phyloP scores from a whole-genome alignment of 2,329 filamentous ascomycete species.

The Cadophora gregata region DNA sequence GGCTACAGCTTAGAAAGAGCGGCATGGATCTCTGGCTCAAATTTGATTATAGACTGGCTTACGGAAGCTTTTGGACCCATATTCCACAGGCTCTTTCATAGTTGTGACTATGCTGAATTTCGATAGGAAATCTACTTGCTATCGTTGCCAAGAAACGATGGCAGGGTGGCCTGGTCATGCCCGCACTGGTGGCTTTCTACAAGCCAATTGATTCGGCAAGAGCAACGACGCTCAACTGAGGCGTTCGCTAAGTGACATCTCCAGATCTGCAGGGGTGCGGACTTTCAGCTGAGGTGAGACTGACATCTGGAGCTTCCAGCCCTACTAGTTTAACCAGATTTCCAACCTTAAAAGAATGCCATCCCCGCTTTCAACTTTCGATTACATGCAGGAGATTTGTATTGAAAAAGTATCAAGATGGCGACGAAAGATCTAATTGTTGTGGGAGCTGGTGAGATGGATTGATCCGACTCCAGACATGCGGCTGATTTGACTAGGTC shows the following conservation, averaged over 20 bases:
- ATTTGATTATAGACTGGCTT: no score
- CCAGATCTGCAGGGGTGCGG: background rate
- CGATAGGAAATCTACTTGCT: no score
- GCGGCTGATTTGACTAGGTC: slow-evolving; percentile 14
- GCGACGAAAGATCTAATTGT: slow-evolving; percentile 11
- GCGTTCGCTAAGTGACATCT: background rate
- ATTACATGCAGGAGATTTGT: background rate
- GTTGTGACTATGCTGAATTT: no score
- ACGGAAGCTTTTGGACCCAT: no score
- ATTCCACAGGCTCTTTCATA: no score
- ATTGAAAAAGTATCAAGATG: background rate
- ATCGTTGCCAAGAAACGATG: background rate
- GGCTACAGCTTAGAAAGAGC: no score
- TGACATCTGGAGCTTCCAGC: slow-evolving; percentile 2
- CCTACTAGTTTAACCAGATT: background rate
- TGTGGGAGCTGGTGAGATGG: slow-evolving; percentile 18
- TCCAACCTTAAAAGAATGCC: background rate
- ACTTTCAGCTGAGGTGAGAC: slow-evolving; percentile 8
- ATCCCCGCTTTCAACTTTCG: background rate
- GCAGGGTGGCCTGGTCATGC: background rate
- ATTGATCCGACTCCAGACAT: background rate
- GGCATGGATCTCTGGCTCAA: no score
- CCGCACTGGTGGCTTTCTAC: background rate
- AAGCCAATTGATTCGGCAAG: background rate
- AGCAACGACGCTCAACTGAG: background rate